Evolutionary conservation across 2,329 filamentous ascomycete species (phyloP), one percentile per base, ranked within the genome.

Genomic region (Anisogramma anomala): DNA sequence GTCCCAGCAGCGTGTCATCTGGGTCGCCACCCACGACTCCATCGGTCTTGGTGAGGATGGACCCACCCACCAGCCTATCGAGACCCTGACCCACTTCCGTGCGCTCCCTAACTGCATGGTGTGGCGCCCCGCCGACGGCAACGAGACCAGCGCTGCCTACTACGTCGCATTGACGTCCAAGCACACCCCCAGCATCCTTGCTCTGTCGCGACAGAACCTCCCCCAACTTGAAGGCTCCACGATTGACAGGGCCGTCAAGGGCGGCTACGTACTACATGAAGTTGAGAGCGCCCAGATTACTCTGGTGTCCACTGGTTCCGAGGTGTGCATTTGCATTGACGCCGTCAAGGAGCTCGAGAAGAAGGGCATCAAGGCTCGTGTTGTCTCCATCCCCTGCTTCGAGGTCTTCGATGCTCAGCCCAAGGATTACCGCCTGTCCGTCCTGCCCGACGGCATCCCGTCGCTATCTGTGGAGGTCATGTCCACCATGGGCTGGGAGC

Each of bases 61-160:
- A 50, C 89, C 91, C 54, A 98, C 91, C 43, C 91, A 98, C 71
- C 91, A 98, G 77, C 91, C 91, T 64, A 94, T 98, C 55, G 91
- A 98, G 79, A 94, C 87, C 33, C 79, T 96, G 50, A 83, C 88
- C 47, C 91, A 96, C 71, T 96, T 96, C 86, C 89, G 91, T 64
- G 91, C 91, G 51, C 78, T 96, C 55, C 91, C 91, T 60, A 98
- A 98, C 82, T 84, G 83, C 74, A 94, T 96, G 85, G 89, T 96
- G 57, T 96, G 91, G 91, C 88, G 91, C 61, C 91, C 91, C 53
- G 89, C 91, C 56, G 91, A 96, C 59, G 89, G 89, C 59, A 96
- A 96, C 72, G 91, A 98, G 83, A 91, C 84, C 56, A 93, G 84
- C 60, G 89, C 87, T 58, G 89, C 91, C 53, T 98, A 96, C 79